Evolutionary conservation across 345 rosid genomes (phyloP).

Genomic region (Adansonia digitata): DNA sequence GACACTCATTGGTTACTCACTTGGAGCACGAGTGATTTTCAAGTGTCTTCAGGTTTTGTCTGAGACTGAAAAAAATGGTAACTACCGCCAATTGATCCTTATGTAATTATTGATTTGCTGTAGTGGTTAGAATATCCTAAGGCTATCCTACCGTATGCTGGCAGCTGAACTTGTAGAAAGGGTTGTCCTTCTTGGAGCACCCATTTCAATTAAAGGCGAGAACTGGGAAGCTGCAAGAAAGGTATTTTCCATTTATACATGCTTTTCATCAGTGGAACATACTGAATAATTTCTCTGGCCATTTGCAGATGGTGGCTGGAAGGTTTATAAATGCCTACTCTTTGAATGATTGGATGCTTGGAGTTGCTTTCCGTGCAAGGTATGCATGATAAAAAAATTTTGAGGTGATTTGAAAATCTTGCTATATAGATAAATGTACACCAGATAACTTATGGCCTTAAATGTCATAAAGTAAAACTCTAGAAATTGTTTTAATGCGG

Average conservation of each 20-base stretch:
- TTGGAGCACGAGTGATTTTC: constrained; percentile 88
- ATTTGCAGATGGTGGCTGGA: constrained; percentile 89
- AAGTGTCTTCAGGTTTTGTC: constrained; percentile 85
- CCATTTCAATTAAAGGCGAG: constrained; percentile 69
- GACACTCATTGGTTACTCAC: constrained; percentile 85
- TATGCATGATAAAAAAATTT: constrained; percentile 22
- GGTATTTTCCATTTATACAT: constrained; percentile 34
- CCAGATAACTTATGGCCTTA: neutral
- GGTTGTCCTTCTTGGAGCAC: constrained; percentile 93
- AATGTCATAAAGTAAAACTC: neutral
- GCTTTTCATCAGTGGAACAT: constrained; percentile 11
- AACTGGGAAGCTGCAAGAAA: constrained; percentile 85
- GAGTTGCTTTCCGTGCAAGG: constrained; percentile 97
- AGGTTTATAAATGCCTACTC: constrained; percentile 92
- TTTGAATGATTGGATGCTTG: constrained; percentile 89
- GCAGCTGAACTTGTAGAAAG: constrained; percentile 90
- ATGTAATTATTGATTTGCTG: neutral
- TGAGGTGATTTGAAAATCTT: neutral
- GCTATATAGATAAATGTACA: neutral
- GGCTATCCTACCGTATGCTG: constrained; percentile 14
- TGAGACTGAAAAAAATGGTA: constrained; percentile 78
- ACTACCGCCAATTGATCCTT: neutral
- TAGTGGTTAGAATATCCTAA: constrained; percentile 9
- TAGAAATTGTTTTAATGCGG: neutral
- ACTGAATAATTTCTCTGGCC: neutral